Percentiles rank a stretch among this genome's conserved stretches.
Conservation (phyloP, 1,139 yeast species). For the Debaryomyces singareniensis region DNA sequence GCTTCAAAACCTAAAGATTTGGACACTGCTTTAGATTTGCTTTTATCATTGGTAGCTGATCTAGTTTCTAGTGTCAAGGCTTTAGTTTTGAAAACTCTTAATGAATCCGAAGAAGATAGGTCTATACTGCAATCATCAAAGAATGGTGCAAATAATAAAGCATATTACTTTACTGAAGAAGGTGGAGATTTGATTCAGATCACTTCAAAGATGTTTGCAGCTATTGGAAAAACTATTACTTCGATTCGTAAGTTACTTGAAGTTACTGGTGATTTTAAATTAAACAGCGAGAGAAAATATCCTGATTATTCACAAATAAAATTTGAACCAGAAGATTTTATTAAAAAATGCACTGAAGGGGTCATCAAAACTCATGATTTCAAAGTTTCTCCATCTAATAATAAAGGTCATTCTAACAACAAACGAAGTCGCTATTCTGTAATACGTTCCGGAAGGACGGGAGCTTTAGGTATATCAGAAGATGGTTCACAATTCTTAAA, state of each 20-base stretch:
- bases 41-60: conserved; percentile 57
- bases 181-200: conserved; percentile 61
- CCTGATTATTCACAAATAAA: conserved; percentile 61
- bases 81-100: conserved; percentile 49
- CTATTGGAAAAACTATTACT: conserved; percentile 44
- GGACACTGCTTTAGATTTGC: conserved; percentile 51
- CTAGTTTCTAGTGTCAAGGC: conserved; percentile 59
- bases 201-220: conserved; percentile 57
- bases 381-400: too few relatives aligned
- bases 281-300: conserved; percentile 60
- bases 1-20: conserved; percentile 37
- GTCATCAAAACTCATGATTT: conserved; percentile 41
- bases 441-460: conserved; percentile 53
- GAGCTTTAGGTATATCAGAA: conserved; percentile 47
- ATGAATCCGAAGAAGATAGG: conserved; percentile 27
- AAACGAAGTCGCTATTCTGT: conserved; percentile 47
- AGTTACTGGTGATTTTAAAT: conserved; percentile 65
- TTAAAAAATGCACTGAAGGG: conserved; percentile 57
- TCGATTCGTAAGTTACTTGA: conserved; percentile 39
- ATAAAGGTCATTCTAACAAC: conserved; percentile 12
- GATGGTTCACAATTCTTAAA: conserved; percentile 52
- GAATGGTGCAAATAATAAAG: conserved; percentile 9
- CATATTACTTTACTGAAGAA: conserved; percentile 55
- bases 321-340: conserved; percentile 58
- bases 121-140: conserved; percentile 4